Evolutionary conservation across 306 rosid genomes (phyloP), one percentile per base, ranked within the genome.

Genomic region (Astragalus glycyphyllos): DNA sequence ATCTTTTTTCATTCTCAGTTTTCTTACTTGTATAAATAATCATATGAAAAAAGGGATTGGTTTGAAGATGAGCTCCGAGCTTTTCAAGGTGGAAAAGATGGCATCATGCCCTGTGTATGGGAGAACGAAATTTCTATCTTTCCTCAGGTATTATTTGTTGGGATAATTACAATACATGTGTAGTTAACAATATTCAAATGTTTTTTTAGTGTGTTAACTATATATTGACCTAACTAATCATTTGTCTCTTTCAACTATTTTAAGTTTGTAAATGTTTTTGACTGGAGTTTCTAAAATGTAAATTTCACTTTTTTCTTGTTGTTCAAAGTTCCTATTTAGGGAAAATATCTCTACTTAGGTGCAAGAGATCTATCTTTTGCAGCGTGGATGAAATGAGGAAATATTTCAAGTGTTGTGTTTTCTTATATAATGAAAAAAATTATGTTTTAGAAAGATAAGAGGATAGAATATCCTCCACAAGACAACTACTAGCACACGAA

Each of bases 61-160:
- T 90, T 90, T 66, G 98, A 94, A 83, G 98, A 94, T 73, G 98
- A 90, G 77, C 94, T 94, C 69, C 96, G 98, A 48, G 97, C 97
- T 61, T 94, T 94, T 80, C 96, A 90, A 87, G 98, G 98, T 10
- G 95, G 96, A 75, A 86, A 86, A 76, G 97, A 90, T 83, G 96
- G 98, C 72, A 86, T 89, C 62, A 58, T 94, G 87, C 96, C 96
- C 1, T 86, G 89, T 48, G 84, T 87, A 67, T 94, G 98, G 98
- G 98, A 89, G 87, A 82, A 72, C 11, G 98, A 94, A 65, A 72
- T 87, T 83, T 86, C 90, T 78, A 86, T 90, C 82, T 94, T 94
- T 86, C 92, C 97, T 58, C 98, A 85, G 96, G 98, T 94, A 84
- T 60, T 60, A 7, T 38, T 69, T 40, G 32, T 51, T 42, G 17